phyloP scores from a whole-genome alignment of 1,284 basidiomycete species.

The Apiotrichum domesticum region DNA sequence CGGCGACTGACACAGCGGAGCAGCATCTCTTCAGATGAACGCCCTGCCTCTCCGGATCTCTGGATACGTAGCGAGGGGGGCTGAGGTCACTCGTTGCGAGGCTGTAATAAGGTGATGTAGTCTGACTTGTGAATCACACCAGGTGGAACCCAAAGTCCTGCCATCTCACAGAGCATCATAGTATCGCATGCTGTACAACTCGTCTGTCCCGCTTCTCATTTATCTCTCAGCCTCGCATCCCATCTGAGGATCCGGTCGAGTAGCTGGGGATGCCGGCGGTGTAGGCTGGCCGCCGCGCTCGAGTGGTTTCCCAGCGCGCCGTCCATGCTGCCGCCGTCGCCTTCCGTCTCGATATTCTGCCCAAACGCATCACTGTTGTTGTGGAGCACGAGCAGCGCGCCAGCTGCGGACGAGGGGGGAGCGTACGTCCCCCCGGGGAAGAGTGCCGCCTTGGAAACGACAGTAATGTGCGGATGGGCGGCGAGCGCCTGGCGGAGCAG shows the following conservation, averaged over 20 bases:
- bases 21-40: no score
- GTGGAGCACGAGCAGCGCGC: constrained; percentile 21
- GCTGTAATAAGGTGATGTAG: no score
- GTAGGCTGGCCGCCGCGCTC: constrained; percentile 17
- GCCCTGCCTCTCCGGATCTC: no score
- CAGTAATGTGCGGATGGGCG: constrained; percentile 1
- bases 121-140: no score
- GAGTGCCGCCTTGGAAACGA: constrained; percentile 14
- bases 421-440: constrained; percentile 9
- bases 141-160: no score
- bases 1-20: no score
- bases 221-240: no score
- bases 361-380: constrained; percentile 33
- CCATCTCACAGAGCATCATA: no score
- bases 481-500: background rate
- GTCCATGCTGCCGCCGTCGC: constrained; percentile 16
- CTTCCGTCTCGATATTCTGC: constrained; percentile 30
- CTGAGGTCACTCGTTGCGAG: no score
- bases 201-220: no score
- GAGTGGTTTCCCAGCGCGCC: constrained; percentile 20
- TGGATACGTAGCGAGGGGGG: no score
- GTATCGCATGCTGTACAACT: no score
- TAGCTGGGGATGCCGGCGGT: constrained; percentile 3
- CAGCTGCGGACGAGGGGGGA: background rate
- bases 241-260: background rate